phyloP scores from a whole-genome alignment of 352 stramenopile species.

The Aphanomyces cochlioides region DNA sequence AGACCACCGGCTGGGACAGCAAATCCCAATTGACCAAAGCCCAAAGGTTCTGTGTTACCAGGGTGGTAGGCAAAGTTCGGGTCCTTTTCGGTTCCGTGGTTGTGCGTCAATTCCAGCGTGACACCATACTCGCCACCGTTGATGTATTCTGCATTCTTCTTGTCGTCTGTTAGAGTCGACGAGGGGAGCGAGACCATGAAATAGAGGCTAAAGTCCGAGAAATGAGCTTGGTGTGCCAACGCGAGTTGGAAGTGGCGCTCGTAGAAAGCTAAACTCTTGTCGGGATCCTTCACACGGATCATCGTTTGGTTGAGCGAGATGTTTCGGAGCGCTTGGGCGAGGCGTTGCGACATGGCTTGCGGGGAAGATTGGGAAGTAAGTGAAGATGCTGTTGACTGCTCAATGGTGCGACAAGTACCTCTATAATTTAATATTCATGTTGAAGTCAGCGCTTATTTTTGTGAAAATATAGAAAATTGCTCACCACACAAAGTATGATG shows the following conservation, averaged over 20 bases:
- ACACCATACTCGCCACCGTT: constrained; percentile 34
- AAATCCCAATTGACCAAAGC: constrained; percentile 29
- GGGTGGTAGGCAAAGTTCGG: constrained; percentile 43
- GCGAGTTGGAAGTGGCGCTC: constrained; percentile 78
- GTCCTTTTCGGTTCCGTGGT: constrained; percentile 87
- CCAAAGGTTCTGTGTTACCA: constrained; percentile 24
- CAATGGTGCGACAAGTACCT: too few species aligned
- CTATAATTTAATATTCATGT: too few species aligned
- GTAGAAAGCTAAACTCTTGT: constrained; percentile 35
- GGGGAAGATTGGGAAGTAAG: neutral
- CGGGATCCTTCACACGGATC: constrained; percentile 36
- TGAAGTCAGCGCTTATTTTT: too few species aligned
- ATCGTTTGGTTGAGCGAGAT: constrained; percentile 51
- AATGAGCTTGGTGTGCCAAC: constrained; percentile 69
- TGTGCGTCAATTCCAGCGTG: constrained; percentile 86
- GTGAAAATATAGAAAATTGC: too few species aligned
- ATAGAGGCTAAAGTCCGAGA: constrained; percentile 84
- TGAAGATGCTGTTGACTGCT: too few species aligned
- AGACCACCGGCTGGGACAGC: constrained; percentile 9
- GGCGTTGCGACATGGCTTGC: constrained; percentile 9
- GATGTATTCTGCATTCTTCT: constrained; percentile 36
- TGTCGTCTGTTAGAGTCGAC: constrained; percentile 30
- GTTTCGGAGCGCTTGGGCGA: constrained; percentile 40
- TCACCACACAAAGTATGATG: too few species aligned
- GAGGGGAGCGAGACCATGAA: constrained; percentile 65